Evolutionary conservation across 805 yeast species (phyloP), one percentile per base, ranked within the genome.

Genomic region (Kuraishia ogatae): DNA sequence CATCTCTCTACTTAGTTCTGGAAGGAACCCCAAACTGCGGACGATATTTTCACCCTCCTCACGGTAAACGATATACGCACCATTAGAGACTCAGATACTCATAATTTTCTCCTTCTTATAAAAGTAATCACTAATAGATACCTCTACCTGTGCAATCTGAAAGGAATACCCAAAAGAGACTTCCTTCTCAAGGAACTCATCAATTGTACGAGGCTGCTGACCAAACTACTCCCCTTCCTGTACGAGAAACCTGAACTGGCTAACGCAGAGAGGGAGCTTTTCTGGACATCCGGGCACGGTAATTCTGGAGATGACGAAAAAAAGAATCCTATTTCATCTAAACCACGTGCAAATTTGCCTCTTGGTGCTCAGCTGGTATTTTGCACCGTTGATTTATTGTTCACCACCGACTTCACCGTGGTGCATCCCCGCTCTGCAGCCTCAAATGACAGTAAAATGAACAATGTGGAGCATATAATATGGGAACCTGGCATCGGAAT

Each of bases 401-500:
- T 84, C 64, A 73, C 75, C 46, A 72, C 76, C 11, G 81, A 81
- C 1, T 86, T 86, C 62, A 82, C 92, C 0, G 66, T 82, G 8
- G 66, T 74, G 3, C 56, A 56, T 8, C 7, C 50, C 60, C 58
- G 10, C 49, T 7, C 48, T 15, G 50, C 54, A 28, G 23, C 35
- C 55, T 3, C 52, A 56, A 2, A 22, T 51, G 21, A 56, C 49
- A 49, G 28, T 15, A 39, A 51, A 21, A 55, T 65, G 22, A 67
- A 68, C 28, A 68, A 70, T 6, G 59, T 66, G 2, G 76, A 76
- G 23, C 70, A 68, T 53, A 59, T 72, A 7, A 73, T 86, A 1
- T 91, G 97, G 97, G 96, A 88, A 61, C 82, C 87, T 2, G 97
- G 97, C 5, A 76, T 91, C 35, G 92, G 89, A 1, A 65, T 72